Evolutionary conservation across 1,284 basidiomycete species (phyloP), one percentile per base, ranked within the genome.

Genomic region (Hortiboletus rubellus): DNA sequence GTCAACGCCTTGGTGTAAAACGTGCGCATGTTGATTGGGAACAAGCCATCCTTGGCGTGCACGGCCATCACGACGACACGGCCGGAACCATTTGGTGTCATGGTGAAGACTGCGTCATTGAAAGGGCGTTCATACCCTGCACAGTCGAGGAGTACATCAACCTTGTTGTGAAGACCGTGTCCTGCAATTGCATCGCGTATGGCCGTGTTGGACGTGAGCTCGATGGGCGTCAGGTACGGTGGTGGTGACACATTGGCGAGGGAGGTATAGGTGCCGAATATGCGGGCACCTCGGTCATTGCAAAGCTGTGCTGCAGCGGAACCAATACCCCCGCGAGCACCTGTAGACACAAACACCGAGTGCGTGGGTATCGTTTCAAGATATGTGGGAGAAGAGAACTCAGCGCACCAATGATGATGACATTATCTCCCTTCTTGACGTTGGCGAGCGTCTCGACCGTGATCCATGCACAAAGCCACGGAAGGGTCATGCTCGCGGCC

Each of bases 401-500:
- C 3, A 2, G 40, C 58, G 11, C 14, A 72, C 72, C 69, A 31
- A 72, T 66, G 54, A 72, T 74, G 46, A 72, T 33, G 8, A 74
- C 69, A 40, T 73, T 73, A 31, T 72, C 70, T 12, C 69, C 72
- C 30, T 63, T n/a, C 49, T 72, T 73, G 47, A 74, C 66, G 9
- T 66, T 55, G 24, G 70, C 72, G 9, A 74, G 72, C 10, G 63
- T 72, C 14, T 74, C 57, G 14, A 72, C 69, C 2, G 72, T 72
- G 58, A 74, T 74, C 73, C 73, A 72, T 8, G 73, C 73, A 51
- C 70, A 72, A n/a, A 74, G 61, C 72, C 72, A 74, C 0, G 66
- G 63, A 8, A 72, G 71, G 0, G 70, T 70, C 62, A 72, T 72
- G 44, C 70, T 74, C n/a, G 66, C 70, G 8, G 72, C 72, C 38